Base-by-base conservation (phyloP, 2,329 filamentous ascomycete genomes). In the Neonectria faginata region DNA sequence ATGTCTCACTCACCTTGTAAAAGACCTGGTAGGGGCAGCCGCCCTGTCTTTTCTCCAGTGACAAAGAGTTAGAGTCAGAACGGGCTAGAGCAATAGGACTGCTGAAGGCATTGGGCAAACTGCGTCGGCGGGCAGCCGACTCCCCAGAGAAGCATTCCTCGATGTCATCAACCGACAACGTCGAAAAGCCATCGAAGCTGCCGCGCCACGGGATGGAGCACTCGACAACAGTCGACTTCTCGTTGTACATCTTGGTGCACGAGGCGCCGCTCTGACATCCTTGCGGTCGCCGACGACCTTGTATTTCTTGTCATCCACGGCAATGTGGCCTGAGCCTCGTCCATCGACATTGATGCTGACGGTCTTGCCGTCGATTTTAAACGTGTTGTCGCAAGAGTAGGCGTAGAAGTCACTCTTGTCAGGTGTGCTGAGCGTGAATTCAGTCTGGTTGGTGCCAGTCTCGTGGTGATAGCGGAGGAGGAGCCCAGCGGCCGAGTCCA, bases 101-200 rank as follows among this genome's bases (percentile, higher is more conserved):
- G 3, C 22, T 29, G 20, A 48, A 48, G 5, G 20, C 12, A 11
- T 8, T 16, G 8, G 44, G 44, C 12, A 48, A 16, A 11, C 14
- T 48, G 22, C 44, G 44, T 27, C 44, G 44, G 22, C 44, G 44
- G 20, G 12, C 44, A 10, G 44, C 22, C 44, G 44, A 48, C 44
- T 48, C 44, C 22, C n/a, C 22, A 12, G 44, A 48, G 20, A 48
- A 48, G 44, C 44, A 48, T 48, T 48, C 44, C 22, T 48, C 6
- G 7, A 48, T 11, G 8, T 48, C 44, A 9, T 48, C 22, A 6
- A 22, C 20, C 0, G 44, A 48, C 22, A 48, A 48, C 1, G 25
- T 9, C 6, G 44, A 16, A 22, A 25, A n/a, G 22, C 29, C 20
- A 9, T 48, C 20, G 9, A 48, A 48, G 22, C 44, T 29, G 22